These are phyloP conservation scores for Cenchrus americanus DNA, from an alignment of 176 grass and related monocot species.

Conservation along the genomic window DNA sequence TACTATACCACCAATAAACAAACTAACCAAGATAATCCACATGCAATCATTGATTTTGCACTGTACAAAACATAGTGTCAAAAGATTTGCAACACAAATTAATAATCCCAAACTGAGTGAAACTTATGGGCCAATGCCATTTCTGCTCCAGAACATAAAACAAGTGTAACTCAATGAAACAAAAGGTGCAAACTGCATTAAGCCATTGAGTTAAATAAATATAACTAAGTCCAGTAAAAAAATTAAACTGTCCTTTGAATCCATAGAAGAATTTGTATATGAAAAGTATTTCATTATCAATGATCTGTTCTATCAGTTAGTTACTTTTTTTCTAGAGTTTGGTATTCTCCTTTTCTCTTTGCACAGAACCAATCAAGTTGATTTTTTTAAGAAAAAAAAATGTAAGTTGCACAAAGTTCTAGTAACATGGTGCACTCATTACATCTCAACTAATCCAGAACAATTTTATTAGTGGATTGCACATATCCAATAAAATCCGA, in stretches of 20 bases:
- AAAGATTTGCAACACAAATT: neutral
- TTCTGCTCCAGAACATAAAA: slow-evolving; percentile 20
- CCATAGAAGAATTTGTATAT: neutral
- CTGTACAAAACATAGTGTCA: neutral
- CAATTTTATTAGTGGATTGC: slow-evolving; percentile 6
- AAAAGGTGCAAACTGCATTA: slow-evolving; percentile 1
- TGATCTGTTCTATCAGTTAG: neutral
- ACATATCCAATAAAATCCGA: neutral
- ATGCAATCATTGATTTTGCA: neutral
- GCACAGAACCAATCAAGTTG: neutral
- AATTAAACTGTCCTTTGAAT: neutral
- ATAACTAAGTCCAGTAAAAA: slow-evolving; percentile 2
- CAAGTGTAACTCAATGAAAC: neutral
- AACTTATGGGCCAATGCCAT: neutral
- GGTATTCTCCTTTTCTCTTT: neutral
- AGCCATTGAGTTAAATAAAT: neutral
- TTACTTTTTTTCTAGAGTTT: neutral
- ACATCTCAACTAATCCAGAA: neutral
- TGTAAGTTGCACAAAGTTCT: neutral
- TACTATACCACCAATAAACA: slow-evolving; percentile 4
- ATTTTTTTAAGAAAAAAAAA: slow-evolving; percentile 14
- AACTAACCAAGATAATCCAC: neutral
- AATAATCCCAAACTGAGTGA: neutral
- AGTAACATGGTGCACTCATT: neutral
- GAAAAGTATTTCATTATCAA: neutral